phyloP scores from a whole-genome alignment of 495 filamentous ascomycete species.

The Massariosphaeria phaeospora region DNA sequence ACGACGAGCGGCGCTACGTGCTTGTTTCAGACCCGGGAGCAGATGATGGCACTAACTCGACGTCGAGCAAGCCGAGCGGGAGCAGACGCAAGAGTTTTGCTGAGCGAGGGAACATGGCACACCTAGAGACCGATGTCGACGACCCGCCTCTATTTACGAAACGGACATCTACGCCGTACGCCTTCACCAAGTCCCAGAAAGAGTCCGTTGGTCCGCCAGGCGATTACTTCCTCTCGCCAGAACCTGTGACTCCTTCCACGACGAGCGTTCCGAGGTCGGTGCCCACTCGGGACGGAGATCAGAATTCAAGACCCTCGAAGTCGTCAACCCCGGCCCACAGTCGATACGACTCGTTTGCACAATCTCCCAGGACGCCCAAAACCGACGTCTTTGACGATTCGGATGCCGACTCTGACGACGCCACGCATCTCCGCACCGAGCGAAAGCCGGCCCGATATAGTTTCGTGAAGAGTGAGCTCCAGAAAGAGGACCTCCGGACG shows the following conservation, averaged over 20 bases:
- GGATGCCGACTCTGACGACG: constrained; percentile 18
- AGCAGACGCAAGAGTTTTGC: constrained; percentile 31
- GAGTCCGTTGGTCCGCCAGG: constrained; percentile 18
- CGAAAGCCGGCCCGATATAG: constrained; percentile 30
- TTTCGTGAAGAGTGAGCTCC: constrained; percentile 30
- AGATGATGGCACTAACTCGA: not conserved
- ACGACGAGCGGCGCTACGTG: constrained; percentile 35
- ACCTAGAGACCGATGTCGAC: constrained; percentile 34
- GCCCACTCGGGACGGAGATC: constrained; percentile 17
- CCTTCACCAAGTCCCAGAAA: constrained; percentile 34
- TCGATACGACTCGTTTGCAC: constrained; percentile 20
- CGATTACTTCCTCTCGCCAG: constrained; percentile 36
- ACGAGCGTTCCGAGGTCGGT: constrained; percentile 23
- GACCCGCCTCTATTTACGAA: constrained; percentile 31
- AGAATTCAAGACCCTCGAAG: constrained; percentile 22
- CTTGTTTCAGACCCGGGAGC: constrained; percentile 26
- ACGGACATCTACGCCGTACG: constrained; percentile 39
- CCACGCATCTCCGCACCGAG: constrained; percentile 13
- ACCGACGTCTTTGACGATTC: constrained; percentile 27
- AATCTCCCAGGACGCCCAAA: constrained; percentile 15
- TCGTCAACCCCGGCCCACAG: constrained; percentile 3
- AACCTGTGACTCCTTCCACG: constrained; percentile 22
- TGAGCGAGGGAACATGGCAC: constrained; percentile 31
- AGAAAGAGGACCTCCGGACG: constrained; percentile 29
- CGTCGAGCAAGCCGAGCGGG: constrained; percentile 8